Conservation (phyloP, 2,329 filamentous ascomycete species). For the Paecilomyces fulvus region DNA sequence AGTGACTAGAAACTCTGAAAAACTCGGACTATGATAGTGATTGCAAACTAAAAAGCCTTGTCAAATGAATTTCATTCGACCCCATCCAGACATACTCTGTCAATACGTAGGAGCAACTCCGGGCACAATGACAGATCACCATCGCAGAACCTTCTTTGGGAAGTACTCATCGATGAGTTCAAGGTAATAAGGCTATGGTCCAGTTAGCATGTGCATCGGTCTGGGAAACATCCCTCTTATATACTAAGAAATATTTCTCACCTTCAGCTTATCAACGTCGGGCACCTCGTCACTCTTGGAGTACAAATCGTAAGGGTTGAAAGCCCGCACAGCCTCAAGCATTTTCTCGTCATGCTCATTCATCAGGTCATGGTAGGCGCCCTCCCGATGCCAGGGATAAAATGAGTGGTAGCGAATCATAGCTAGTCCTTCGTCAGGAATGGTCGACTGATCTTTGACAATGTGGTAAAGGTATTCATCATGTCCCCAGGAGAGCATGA, state of each 20-base stretch:
- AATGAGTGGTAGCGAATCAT: constrained; percentile 94
- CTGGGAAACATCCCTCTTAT: no score
- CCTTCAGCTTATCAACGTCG: constrained; percentile 67
- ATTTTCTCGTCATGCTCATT: constrained; percentile 70
- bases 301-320: constrained; percentile 88
- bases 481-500: constrained; percentile 79
- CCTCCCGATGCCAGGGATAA: constrained; percentile 82
- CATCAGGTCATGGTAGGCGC: constrained; percentile 77
- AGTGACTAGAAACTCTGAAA: no score
- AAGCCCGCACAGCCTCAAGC: constrained; percentile 71
- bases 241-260: no score
- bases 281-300: constrained; percentile 82
- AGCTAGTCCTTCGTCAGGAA: constrained; percentile 74
- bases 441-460: constrained; percentile 68
- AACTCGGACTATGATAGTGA: no score
- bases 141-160: constrained; percentile 54
- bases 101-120: no score
- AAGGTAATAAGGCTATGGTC: constrained; percentile 60
- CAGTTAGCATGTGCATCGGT: no score
- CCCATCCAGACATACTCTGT: no score
- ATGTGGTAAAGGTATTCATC: constrained; percentile 60
- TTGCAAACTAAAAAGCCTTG: no score
- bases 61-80: no score
- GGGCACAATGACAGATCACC: no score
- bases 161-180: constrained; percentile 64